Base-by-base conservation (phyloP, 352 stramenopile species). In the Pythium coloratum region DNA sequence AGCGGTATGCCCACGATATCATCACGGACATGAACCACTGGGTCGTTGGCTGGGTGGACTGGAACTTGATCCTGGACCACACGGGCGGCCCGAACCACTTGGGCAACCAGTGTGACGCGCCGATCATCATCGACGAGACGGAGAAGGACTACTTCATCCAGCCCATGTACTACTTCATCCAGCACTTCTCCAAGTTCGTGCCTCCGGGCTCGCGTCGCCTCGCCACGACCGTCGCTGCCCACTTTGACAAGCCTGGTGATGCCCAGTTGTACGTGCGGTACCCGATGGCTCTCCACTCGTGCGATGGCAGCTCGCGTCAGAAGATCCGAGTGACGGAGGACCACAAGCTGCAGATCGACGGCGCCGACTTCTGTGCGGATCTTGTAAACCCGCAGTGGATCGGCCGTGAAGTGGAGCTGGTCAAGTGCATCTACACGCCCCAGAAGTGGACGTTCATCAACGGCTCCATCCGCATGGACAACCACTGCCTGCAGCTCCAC, bases 161-260 rank as follows among this genome's bases (percentile, higher is more conserved):
- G 67, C 89, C 90, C 0, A 93, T 96, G 81, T 97, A 92, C 72
- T 96, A 97, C 74, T 94, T 94, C 58, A 92, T 97, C 62, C 85
- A 92, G 66, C 91, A 97, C 71, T 93, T 96, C 64, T 95, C 86
- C 44, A 90, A 91, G 69, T 97, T 90, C 75, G 86, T 95, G 42
- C 80, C 86, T 6, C 72, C 87, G 0, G 89, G 88, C 8, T 93
- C 88, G 0, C 77, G 72, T n/a, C 86, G 86, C 62, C 80, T 94
- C 8, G 71, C 82, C 38, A 82, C 83, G 0, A 67, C 84, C 5
- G 74, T 93, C 34, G 62, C 72, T 3, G 75, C 72, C 9, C 73
- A 61, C 7, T 95, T 86, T 61, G 62, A 72, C 1, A 66, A 83
- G 12, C 81, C 84, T 20, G 87, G 87, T 26, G 81, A 92, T 1